These are phyloP conservation scores for Rosa rugosa DNA, from an alignment of 306 rosid genomes.

Conservation along the genomic window DNA sequence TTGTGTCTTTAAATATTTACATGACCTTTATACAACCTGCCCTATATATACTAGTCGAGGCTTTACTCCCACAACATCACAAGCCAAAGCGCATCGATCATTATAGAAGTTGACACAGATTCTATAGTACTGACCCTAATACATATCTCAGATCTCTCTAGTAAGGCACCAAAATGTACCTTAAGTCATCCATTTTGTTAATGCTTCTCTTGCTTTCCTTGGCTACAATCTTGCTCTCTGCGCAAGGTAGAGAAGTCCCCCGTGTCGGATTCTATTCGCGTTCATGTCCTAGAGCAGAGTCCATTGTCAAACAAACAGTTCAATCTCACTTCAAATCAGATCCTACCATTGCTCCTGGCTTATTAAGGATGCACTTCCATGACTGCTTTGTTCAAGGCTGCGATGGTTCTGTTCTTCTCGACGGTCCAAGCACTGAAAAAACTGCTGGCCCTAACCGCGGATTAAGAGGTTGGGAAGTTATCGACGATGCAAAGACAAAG, in stretches of 20 bases:
- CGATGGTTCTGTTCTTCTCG: conserved; percentile 24
- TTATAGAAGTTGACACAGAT: not conserved
- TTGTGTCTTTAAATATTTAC: not conserved
- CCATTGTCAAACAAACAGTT: conserved; percentile 12
- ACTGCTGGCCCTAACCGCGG: not conserved
- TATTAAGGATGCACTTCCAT: conserved; percentile 37
- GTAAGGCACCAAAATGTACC: not conserved
- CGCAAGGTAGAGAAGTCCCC: conserved; percentile 13
- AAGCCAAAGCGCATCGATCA: not conserved
- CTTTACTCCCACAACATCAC: not conserved
- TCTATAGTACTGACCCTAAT: not conserved
- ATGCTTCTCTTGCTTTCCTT: not conserved
- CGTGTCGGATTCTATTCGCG: conserved; percentile 16
- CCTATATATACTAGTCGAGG: not conserved
- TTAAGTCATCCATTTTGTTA: not conserved
- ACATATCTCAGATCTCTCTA: not conserved
- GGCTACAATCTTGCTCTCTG: not conserved
- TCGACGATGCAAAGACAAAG: conserved; percentile 23
- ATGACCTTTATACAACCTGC: too few relatives aligned
- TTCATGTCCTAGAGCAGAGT: conserved; percentile 20
- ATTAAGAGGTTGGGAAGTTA: conserved; percentile 18
- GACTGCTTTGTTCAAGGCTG: conserved; percentile 34
- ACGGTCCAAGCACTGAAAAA: conserved; percentile 10
- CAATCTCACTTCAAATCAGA: conserved; percentile 15
- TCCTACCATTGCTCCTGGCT: conserved; percentile 27